Conservation (phyloP, 352 stramenopile species). For the Phytophthora europaea region DNA sequence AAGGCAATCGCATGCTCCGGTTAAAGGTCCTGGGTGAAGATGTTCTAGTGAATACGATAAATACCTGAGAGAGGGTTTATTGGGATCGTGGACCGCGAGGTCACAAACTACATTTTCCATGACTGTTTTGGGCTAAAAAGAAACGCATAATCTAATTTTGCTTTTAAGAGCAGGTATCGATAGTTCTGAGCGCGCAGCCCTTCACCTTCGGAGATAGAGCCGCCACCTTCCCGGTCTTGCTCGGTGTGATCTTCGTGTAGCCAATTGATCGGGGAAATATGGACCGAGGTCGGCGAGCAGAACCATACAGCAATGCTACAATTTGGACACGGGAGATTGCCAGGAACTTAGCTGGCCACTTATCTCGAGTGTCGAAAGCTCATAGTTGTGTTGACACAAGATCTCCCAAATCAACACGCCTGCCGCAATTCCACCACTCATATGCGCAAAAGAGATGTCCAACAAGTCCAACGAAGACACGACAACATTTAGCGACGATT, state of each 20-base stretch:
- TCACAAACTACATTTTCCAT: too few species aligned
- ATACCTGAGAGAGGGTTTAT: constrained; percentile 33
- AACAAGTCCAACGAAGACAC: constrained; percentile 59
- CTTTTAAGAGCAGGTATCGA: neutral
- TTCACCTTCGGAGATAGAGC: neutral
- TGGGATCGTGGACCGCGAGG: too few species aligned
- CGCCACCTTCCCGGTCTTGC: neutral
- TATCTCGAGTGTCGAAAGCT: constrained; percentile 74
- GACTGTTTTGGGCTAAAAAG: neutral
- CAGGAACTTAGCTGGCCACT: constrained; percentile 72
- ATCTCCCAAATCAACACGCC: constrained; percentile 63
- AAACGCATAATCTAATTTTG: constrained; percentile 2
- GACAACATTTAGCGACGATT: constrained; percentile 22
- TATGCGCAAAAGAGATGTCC: constrained; percentile 49
- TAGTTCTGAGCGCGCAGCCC: neutral
- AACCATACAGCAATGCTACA: constrained; percentile 83
- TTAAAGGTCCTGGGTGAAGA: constrained; percentile 53
- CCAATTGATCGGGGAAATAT: constrained; percentile 41
- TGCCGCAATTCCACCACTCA: constrained; percentile 61
- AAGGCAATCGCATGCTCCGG: constrained; percentile 45
- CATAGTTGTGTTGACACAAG: constrained; percentile 80
- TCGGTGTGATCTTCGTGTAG: neutral
- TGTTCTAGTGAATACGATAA: constrained; percentile 46
- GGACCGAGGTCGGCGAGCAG: constrained; percentile 74
- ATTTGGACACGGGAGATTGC: constrained; percentile 83